Conservation (phyloP, 2,329 filamentous ascomycete species). For the Truncatella angustata region DNA sequence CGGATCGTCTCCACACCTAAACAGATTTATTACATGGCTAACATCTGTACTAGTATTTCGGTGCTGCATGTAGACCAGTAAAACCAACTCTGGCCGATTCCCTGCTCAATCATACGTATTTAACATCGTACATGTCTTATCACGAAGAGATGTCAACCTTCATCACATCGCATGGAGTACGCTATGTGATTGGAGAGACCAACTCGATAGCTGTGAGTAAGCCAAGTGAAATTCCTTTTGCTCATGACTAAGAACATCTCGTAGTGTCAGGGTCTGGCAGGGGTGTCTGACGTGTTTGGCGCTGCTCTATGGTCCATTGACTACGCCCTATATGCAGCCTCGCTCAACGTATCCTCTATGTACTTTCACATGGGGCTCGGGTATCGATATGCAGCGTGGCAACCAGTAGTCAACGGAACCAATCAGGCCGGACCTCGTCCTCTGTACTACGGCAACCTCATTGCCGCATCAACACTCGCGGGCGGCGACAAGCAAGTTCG, state of each 20-base stretch:
- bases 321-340: constrained; percentile 1
- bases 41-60: neutral
- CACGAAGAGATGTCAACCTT: neutral
- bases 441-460: constrained; percentile 11
- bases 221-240: neutral
- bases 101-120: neutral
- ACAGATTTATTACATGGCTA: neutral
- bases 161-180: neutral
- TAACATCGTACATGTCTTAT: neutral
- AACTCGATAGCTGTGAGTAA: neutral
- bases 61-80: neutral
- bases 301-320: neutral
- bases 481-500: neutral
- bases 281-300: constrained; percentile 1
- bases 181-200: neutral
- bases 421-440: constrained; percentile 13
- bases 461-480: neutral
- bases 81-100: neutral
- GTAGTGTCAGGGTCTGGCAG: neutral
- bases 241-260: neutral
- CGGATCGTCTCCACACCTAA: neutral
- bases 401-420: constrained; percentile 12
- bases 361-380: constrained; percentile 15
- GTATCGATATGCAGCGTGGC: constrained; percentile 23
- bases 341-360: neutral